Percentiles rank a stretch among this genome's conserved stretches.
Evolutionary conservation across 768 basidiomycete genomes (phyloP).

Genomic region (Leccinum disarticulatum): DNA sequence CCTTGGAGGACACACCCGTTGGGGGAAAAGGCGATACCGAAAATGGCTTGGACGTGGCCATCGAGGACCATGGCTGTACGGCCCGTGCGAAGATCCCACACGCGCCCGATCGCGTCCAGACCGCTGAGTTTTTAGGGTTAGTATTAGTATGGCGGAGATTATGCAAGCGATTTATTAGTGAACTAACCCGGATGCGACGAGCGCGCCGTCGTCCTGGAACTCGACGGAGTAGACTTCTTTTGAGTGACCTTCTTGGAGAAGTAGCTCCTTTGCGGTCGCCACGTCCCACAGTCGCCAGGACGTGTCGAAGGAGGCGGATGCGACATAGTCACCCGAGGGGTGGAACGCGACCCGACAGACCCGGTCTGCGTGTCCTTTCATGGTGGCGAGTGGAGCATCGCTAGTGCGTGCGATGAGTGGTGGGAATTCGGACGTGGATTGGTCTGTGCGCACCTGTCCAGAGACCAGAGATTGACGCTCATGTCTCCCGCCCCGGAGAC

Average conservation of each 20-base stretch:
- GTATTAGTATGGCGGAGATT: background rate
- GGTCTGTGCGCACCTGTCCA: constrained; percentile 59
- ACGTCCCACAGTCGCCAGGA: constrained; percentile 99
- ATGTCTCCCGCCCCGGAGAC: constrained; percentile 91
- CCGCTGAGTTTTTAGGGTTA: constrained; percentile 52
- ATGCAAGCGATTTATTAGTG: background rate
- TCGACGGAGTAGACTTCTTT: constrained; percentile 96
- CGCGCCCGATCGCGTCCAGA: constrained; percentile 92
- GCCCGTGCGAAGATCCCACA: constrained; percentile 96
- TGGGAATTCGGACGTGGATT: background rate
- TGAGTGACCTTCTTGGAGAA: constrained; percentile 95
- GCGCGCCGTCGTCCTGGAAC: constrained; percentile 92
- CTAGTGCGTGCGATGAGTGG: constrained; percentile 38
- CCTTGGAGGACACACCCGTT: constrained; percentile 68
- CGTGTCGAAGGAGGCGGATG: constrained; percentile 94
- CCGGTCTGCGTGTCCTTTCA: constrained; percentile 88
- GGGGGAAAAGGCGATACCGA: constrained; percentile 89
- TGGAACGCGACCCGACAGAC: constrained; percentile 96
- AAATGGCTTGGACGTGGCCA: constrained; percentile 92
- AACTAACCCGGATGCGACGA: constrained; percentile 88
- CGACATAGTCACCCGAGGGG: constrained; percentile 91
- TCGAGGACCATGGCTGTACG: constrained; percentile 97
- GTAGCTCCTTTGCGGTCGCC: constrained; percentile 71
- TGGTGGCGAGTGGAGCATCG: constrained; percentile 79
- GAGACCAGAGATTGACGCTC: constrained; percentile 84